Percentiles rank a stretch among this genome's conserved stretches.
Evolutionary conservation across 768 basidiomycete species (phyloP).

Genomic region (Auriscalpium microsporum): DNA sequence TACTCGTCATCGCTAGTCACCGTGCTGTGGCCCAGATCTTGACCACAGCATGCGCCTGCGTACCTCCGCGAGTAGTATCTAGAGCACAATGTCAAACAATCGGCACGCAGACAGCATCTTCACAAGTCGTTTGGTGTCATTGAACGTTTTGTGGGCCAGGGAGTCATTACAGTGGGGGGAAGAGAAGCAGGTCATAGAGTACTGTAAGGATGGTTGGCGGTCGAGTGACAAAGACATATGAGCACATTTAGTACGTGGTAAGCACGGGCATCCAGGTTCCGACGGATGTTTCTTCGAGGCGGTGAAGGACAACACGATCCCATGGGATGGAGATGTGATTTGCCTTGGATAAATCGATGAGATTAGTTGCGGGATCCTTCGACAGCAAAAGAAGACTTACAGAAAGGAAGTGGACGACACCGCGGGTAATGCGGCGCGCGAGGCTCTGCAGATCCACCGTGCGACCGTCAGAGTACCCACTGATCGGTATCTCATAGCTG

Average conservation of each 20-base stretch:
- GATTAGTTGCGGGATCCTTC: neutral
- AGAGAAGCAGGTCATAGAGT: no score
- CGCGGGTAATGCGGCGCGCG: constrained; percentile 12
- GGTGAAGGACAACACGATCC: constrained; percentile 13
- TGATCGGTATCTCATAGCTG: constrained; percentile 11
- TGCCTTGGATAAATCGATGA: neutral
- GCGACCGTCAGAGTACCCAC: constrained; percentile 2
- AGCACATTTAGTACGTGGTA: neutral
- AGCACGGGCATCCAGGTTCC: constrained; percentile 12
- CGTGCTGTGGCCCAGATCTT: no score
- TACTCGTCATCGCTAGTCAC: no score
- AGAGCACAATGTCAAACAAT: no score
- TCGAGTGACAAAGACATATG: no score
- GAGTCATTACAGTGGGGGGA: no score
- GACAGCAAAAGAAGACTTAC: neutral
- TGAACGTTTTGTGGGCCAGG: no score
- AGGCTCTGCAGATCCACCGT: constrained; percentile 9
- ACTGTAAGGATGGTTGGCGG: no score
- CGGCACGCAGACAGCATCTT: no score
- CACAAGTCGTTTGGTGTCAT: no score
- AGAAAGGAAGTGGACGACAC: constrained; percentile 13
- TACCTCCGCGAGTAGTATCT: no score
- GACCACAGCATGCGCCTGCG: no score
- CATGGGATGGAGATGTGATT: constrained; percentile 11
- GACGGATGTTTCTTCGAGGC: constrained; percentile 10